Conservation (phyloP, 2,329 filamentous ascomycete genomes). For the Elsinoe necatrix region DNA sequence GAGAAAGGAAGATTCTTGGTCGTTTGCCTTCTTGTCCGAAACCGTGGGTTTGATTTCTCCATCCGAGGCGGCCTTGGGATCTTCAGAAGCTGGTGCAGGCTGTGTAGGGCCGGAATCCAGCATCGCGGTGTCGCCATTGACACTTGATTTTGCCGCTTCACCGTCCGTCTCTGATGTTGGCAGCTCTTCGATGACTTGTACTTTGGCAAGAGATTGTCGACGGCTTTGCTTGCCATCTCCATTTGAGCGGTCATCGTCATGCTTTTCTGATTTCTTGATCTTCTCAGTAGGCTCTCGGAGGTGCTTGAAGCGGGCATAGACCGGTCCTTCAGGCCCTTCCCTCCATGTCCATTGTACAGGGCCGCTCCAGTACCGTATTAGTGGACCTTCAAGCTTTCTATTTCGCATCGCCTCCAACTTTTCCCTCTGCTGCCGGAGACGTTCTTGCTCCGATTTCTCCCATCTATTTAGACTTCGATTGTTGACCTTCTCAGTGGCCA, state of each 20-base stretch:
- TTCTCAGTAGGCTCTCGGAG: conserved; percentile 25
- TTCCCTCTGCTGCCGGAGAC: conserved; percentile 72
- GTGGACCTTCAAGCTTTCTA: conserved; percentile 75
- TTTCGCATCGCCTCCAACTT: conserved; percentile 83
- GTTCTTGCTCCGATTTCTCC: conserved; percentile 85
- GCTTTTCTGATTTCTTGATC: conserved; percentile 20
- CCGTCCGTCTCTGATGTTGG: neutral
- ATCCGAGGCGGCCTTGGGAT: conserved; percentile 19
- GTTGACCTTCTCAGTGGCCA: conserved; percentile 74
- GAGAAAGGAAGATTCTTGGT: conserved; percentile 25
- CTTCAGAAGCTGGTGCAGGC: neutral
- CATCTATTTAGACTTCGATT: conserved; percentile 84
- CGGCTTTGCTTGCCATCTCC: neutral
- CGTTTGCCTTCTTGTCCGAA: too few relatives aligned
- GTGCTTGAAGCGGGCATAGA: conserved; percentile 30
- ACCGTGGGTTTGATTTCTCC: too few relatives aligned
- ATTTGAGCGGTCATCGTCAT: conserved; percentile 15
- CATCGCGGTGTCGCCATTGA: neutral
- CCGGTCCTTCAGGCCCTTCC: conserved; percentile 53
- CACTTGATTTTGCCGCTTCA: neutral
- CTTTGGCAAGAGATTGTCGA: neutral
- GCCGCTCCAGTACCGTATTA: conserved; percentile 92
- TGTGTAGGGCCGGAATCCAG: neutral
- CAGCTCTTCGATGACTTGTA: conserved; percentile 17
- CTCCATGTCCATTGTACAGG: conserved; percentile 69